Evolutionary conservation across 2,329 filamentous ascomycete genomes (phyloP), one percentile per base, ranked within the genome.

Genomic region (Stemphylium beticola): DNA sequence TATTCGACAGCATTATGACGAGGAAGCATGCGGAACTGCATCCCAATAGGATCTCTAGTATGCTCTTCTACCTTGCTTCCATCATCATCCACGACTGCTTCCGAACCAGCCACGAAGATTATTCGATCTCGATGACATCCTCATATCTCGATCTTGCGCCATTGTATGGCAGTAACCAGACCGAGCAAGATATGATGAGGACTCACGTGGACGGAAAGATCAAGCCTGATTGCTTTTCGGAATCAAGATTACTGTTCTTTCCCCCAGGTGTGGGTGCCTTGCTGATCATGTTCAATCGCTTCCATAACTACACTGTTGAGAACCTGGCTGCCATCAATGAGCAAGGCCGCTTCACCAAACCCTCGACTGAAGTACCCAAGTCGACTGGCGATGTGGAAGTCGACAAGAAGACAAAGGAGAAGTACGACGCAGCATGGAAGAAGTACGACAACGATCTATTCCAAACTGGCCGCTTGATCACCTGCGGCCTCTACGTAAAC

Each of bases 291-390:
- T 91, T 89, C 78, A 83, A 83, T 53, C 77, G 80, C 18, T 96
- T 96, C 76, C 93, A 97, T 76, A 97, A 98, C 76, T 83, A 95
- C 61, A 85, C 92, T 0, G 92, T 90, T 1, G 84, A 87, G 49
- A 89, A 93, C 57, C 79, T 97, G 15, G 90, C 90, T 0, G 78
- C 83, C n/a, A 93, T 97, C 75, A 96, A 97, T 66, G 93, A 97
- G 66, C 85, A 86, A 39, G 87, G 86, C 14, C 85, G 90, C 18
- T 97, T 96, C 75, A 84, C 82, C 0, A 87, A 86, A 55, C 91
- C 91, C 0, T 67, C 78, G 0, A 37, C 65, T 4, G 57, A 65
- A 12, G 47, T 49, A 15, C 68, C 68, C n/a, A 56, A 64, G 14
- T 47, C 68, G 3, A 55, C 59, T 1, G 64, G 65, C 2, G 84